Conservation (phyloP, 2,329 filamentous ascomycete species). For the Xylariaceae sp. region DNA sequence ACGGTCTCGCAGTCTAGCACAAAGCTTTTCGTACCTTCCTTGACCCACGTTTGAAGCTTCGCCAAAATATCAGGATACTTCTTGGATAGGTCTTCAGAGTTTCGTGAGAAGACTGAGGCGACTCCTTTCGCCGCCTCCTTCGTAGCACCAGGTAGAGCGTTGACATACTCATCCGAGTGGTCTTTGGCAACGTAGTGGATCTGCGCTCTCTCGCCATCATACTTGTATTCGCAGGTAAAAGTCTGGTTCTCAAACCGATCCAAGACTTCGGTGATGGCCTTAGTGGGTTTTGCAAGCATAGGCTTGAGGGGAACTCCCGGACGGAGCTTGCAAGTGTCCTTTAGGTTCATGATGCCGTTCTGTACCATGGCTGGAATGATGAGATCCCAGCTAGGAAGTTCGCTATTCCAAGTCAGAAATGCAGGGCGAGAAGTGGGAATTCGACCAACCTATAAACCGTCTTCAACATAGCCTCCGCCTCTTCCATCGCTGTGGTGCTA, state of each 20-base stretch:
- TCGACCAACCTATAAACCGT: conserved; percentile 75
- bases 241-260: conserved; percentile 94
- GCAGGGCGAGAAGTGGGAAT: background rate
- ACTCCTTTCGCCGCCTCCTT: conserved; percentile 73
- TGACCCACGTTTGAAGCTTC: conserved; percentile 88
- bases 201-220: conserved; percentile 96
- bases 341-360: conserved; percentile 80
- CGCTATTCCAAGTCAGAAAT: conserved; percentile 58
- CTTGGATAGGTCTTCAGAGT: conserved; percentile 94
- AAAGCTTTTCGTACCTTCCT: conserved; percentile 87
- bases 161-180: conserved; percentile 68
- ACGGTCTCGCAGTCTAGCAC: conserved; percentile 99
- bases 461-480: conserved; percentile 86
- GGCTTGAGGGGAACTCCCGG: conserved; percentile 95
- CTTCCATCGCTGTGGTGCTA: conserved; percentile 74
- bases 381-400: conserved; percentile 92
- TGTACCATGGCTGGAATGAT: conserved; percentile 89
- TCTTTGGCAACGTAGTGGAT: conserved; percentile 95
- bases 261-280: conserved; percentile 95
- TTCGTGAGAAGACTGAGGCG: conserved; percentile 92
- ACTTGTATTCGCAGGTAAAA: conserved; percentile 99
- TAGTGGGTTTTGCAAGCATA: conserved; percentile 98
- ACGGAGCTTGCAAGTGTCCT: conserved; percentile 84
- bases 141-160: conserved; percentile 60
- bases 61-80: conserved; percentile 96